A percentile compares a stretch with the other conserved stretches of the same genome.
Evolutionary conservation across 2,329 filamentous ascomycete genomes (phyloP).

Genomic region (Mycocentrospora acerina): DNA sequence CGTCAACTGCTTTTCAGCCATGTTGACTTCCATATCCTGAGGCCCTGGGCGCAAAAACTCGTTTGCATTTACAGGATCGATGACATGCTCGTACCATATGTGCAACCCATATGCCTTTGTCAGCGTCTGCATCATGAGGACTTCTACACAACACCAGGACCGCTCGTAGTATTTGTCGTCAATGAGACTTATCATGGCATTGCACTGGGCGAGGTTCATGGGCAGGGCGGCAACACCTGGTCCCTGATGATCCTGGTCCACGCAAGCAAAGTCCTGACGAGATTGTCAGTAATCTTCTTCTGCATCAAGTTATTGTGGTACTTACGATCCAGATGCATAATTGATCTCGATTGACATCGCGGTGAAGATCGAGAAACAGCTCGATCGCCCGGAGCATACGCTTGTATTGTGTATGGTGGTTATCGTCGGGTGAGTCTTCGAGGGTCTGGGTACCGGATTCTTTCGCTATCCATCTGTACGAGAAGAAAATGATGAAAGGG

Average conservation of each 20-base stretch:
- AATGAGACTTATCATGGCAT: slow-evolving; percentile 44
- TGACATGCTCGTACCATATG: slow-evolving; percentile 32
- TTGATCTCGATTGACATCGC: slow-evolving; percentile 16
- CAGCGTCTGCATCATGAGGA: slow-evolving; percentile 36
- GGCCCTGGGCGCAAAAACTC: slow-evolving; percentile 5
- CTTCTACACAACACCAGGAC: slow-evolving; percentile 45
- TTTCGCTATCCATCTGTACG: slow-evolving; percentile 39
- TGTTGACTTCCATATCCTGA: slow-evolving; percentile 8
- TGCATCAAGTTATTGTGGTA: neutral
- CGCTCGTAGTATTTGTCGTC: slow-evolving; percentile 40
- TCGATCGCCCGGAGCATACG: slow-evolving; percentile 34
- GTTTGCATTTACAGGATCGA: slow-evolving; percentile 1
- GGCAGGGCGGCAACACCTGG: slow-evolving; percentile 40
- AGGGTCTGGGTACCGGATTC: neutral
- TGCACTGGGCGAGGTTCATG: slow-evolving; percentile 43
- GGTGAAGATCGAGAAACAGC: slow-evolving; percentile 27
- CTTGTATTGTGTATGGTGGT: slow-evolving; percentile 33
- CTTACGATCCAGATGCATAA: slow-evolving; percentile 14
- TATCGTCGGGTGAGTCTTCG: slow-evolving; percentile 41
- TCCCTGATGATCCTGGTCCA: slow-evolving; percentile 40
- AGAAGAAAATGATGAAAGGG: slow-evolving; percentile 40
- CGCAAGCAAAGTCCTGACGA: slow-evolving; percentile 40
- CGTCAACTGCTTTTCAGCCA: slow-evolving; percentile 12
- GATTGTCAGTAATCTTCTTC: neutral
- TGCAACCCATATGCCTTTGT: slow-evolving; percentile 34